Percentiles rank a stretch among this genome's conserved stretches.
These are phyloP conservation scores for Cubamyces lactineus DNA, from an alignment of 768 basidiomycete genomes.

Conservation along the genomic window DNA sequence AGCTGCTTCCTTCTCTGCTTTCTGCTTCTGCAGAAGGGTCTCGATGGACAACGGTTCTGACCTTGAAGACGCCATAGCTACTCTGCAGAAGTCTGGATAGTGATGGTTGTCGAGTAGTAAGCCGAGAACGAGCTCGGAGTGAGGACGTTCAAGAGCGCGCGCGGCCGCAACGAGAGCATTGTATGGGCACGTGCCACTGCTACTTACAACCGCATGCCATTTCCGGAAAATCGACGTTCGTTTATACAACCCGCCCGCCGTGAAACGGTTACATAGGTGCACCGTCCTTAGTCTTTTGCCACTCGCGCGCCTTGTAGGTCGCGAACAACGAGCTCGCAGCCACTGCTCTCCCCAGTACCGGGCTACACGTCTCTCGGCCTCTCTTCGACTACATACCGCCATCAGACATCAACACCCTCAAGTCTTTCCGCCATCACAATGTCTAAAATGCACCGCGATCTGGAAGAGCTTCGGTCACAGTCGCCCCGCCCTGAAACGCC, in stretches of 20 bases:
- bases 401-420: neutral
- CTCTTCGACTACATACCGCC: neutral
- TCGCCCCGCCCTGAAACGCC: constrained; percentile 63
- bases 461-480: constrained; percentile 35
- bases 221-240: constrained; percentile 16
- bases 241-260: neutral
- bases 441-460: constrained; percentile 29
- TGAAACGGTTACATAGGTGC: too few relatives aligned
- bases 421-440: neutral
- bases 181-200: constrained; percentile 10
- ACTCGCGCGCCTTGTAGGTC: constrained; percentile 1
- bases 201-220: constrained; percentile 7
- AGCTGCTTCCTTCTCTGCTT: constrained; percentile 85
- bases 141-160: too few relatives aligned
- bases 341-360: neutral
- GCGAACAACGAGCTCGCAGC: neutral
- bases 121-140: neutral
- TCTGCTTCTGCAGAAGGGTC: constrained; percentile 82
- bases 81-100: neutral
- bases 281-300: constrained; percentile 11
- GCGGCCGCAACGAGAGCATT: constrained; percentile 1
- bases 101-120: constrained; percentile 5
- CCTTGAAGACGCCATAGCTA: constrained; percentile 47
- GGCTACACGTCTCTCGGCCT: neutral
- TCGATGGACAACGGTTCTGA: constrained; percentile 88